These are phyloP conservation scores for Alloascoidea africana DNA, from an alignment of 805 yeast species.

Conservation along the genomic window DNA sequence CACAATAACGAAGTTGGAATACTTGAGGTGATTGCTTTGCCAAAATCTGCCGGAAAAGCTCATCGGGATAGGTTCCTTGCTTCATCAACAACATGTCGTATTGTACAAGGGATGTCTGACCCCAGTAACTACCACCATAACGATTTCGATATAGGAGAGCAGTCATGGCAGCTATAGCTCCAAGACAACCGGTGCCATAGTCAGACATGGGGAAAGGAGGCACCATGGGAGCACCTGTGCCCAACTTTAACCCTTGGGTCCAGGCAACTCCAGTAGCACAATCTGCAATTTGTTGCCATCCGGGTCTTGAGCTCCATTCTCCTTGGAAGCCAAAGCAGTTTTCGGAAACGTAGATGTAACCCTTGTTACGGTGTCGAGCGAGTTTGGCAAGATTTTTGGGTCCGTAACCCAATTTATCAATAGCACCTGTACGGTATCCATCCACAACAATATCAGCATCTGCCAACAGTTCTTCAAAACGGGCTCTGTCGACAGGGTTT, in stretches of 20 bases:
- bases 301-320: constrained; percentile 18
- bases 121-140: constrained; percentile 19
- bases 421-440: constrained; percentile 19
- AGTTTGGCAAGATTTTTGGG: constrained; percentile 14
- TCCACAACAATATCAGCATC: constrained; percentile 20
- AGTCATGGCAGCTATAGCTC: constrained; percentile 17
- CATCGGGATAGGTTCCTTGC: constrained; percentile 14
- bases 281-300: constrained; percentile 24
- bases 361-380: constrained; percentile 17
- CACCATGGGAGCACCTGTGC: constrained; percentile 18
- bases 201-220: constrained; percentile 24
- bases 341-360: constrained; percentile 19
- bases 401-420: constrained; percentile 17
- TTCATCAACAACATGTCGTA: constrained; percentile 17
- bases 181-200: constrained; percentile 21
- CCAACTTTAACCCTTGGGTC: constrained; percentile 17
- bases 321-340: constrained; percentile 20
- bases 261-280: constrained; percentile 20
- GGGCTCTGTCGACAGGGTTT: constrained; percentile 13
- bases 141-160: constrained; percentile 16
- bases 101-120: constrained; percentile 17
- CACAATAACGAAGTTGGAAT: constrained; percentile 11
- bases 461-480: constrained; percentile 15
- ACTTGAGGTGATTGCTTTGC: constrained; percentile 11
- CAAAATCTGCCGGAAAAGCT: constrained; percentile 11